Evolutionary conservation across 495 filamentous ascomycete species (phyloP), one percentile per base, ranked within the genome.

Genomic region (Penicillium odoratum): DNA sequence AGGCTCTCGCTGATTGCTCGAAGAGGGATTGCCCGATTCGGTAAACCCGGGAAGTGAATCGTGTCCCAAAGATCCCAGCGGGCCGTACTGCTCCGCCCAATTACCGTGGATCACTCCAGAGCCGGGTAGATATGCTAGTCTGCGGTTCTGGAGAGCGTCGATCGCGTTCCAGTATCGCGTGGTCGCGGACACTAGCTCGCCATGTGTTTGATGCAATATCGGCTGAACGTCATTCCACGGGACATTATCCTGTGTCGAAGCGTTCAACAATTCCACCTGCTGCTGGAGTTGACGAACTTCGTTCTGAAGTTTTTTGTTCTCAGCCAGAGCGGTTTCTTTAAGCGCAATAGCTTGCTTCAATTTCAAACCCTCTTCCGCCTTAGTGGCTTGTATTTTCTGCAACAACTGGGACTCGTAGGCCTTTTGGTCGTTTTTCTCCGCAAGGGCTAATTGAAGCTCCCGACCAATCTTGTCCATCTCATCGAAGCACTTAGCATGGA

Each of bases 181-280:
- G 43, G 59, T 53, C 45, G 49, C 50, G 1, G 49, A 57, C 10
- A 62, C 51, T 34, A 62, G 55, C 10, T 57, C 55, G 45, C 44
- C 45, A n/a, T 62, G 55, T 53, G 49, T 47, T 38, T 62, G 46
- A 55, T 62, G 46, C 33, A 58, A 52, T 6, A 46, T 9, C 33
- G 44, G 55, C 55, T 58, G 45, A 50, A 62, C 58, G 55, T 62
- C 55, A 48, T 58, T 55, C 60, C 46, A 61, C 34, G 49, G 43
- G 48, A 57, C 54, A 34, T 61, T 34, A 40, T 53, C 59, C 48
- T 61, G 48, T 34, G 49, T 47, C 7, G 50, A 48, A 34, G 59
- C 36, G 44, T 57, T 61, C 28, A 38, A 48, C 45, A 51, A 62
- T 33, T 63, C 56, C 21, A 59, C 30, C 52, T 63, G 48, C 56